Evolutionary conservation across 2,329 filamentous ascomycete species (phyloP).

Genomic region (Ceratocystis cubensis): DNA sequence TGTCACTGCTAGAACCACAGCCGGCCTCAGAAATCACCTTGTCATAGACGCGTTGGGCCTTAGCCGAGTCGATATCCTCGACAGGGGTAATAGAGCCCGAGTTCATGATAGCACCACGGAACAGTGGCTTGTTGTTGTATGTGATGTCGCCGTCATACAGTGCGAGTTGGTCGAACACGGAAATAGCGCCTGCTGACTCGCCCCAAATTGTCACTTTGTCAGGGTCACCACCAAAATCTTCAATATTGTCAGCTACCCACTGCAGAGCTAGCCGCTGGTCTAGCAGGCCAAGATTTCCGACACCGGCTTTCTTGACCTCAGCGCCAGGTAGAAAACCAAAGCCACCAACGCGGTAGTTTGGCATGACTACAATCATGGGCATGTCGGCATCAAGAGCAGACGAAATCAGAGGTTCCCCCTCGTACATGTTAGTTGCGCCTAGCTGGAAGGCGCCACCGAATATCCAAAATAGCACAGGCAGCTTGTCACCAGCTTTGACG

Average conservation of each 20-base stretch:
- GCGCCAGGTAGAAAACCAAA: conserved; percentile 50
- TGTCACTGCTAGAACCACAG: conserved; percentile 38
- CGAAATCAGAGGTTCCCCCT: conserved; percentile 29
- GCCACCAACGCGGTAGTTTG: conserved; percentile 52
- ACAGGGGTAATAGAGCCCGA: conserved; percentile 40
- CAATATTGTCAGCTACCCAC: conserved; percentile 54
- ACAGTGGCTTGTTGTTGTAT: conserved; percentile 51
- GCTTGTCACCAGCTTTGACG: conserved; percentile 31
- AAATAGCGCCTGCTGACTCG: conserved; percentile 47
- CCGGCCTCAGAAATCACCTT: conserved; percentile 39
- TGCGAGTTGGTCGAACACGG: conserved; percentile 49
- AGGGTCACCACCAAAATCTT: conserved; percentile 53
- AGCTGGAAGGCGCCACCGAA: conserved; percentile 40
- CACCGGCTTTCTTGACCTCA: conserved; percentile 43
- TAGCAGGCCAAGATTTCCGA: conserved; percentile 45
- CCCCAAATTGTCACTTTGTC: conserved; percentile 54
- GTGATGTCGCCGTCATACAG: conserved; percentile 49
- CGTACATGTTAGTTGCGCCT: conserved; percentile 29
- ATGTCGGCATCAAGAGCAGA: conserved; percentile 34
- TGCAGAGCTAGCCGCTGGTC: conserved; percentile 49
- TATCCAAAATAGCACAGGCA: conserved; percentile 47
- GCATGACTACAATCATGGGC: conserved; percentile 49
- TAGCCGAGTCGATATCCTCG: conserved; percentile 40
- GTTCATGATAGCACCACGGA: conserved; percentile 54
- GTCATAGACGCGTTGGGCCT: conserved; percentile 45